These are phyloP conservation scores for Cercophora newfieldiana DNA, from an alignment of 495 filamentous ascomycete species.

Conservation along the genomic window DNA sequence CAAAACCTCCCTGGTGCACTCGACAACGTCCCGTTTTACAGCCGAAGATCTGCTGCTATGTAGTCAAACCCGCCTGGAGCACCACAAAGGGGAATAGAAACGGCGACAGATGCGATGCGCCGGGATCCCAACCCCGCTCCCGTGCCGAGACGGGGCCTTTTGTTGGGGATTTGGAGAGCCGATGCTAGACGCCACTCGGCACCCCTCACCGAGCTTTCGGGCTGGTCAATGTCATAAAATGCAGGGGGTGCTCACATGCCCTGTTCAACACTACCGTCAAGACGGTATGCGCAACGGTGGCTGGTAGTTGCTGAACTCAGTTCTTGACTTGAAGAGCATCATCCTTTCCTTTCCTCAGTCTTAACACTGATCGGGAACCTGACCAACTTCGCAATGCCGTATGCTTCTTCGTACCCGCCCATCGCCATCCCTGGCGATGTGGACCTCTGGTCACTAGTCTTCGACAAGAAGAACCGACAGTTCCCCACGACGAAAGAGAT, in stretches of 20 bases:
- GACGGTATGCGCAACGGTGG: not conserved
- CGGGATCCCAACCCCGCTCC: not conserved
- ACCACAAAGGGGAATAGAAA: not conserved
- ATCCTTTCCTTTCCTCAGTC: not conserved
- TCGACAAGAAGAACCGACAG: constrained; percentile 34
- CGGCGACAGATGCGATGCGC: not conserved
- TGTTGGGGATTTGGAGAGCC: constrained; percentile 10
- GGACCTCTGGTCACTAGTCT: constrained; percentile 76
- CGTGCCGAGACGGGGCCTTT: not conserved
- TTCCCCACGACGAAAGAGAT: constrained; percentile 56
- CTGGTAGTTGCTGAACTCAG: not conserved
- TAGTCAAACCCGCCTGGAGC: not conserved
- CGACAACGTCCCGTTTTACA: not conserved
- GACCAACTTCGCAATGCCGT: constrained; percentile 48
- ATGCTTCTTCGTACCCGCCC: constrained; percentile 53
- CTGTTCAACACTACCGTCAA: not conserved
- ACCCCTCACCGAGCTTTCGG: constrained; percentile 7
- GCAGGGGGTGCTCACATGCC: not conserved
- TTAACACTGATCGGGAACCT: not conserved
- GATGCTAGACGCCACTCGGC: constrained; percentile 6
- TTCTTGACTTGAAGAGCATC: not conserved
- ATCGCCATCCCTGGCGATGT: constrained; percentile 60
- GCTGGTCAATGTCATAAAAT: not conserved
- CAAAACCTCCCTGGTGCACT: not conserved
- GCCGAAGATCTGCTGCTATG: not conserved